Percentiles rank a stretch among this genome's conserved stretches.
Evolutionary conservation across 2,329 filamentous ascomycete species (phyloP).

Genomic region (Diaporthe capsici): DNA sequence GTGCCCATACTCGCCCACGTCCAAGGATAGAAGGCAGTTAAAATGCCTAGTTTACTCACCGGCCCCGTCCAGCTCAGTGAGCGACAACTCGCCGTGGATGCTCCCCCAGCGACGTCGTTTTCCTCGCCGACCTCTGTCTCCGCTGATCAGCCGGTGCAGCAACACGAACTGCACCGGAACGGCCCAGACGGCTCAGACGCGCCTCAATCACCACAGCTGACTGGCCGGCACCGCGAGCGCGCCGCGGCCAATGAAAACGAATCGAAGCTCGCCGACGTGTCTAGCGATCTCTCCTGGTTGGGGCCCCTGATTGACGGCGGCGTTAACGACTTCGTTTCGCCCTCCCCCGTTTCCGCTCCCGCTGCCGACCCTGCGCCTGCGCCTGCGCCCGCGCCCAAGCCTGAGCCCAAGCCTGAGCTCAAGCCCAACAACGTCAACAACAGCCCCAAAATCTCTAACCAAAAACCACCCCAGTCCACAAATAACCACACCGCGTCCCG

Average conservation of each 20-base stretch:
- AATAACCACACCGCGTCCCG: slow-evolving; percentile 43
- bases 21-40: slow-evolving; percentile 1
- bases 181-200: slow-evolving; percentile 28
- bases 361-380: background rate
- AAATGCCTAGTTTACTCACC: slow-evolving; percentile 25
- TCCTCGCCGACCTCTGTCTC: slow-evolving; percentile 9
- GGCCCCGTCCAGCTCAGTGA: slow-evolving; percentile 18
- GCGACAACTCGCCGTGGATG: background rate
- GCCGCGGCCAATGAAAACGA: slow-evolving; percentile 42
- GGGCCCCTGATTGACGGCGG: slow-evolving; percentile 45
- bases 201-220: slow-evolving; percentile 20
- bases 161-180: background rate
- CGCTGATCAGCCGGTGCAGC: slow-evolving; percentile 7
- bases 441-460: slow-evolving; percentile 39
- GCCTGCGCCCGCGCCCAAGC: background rate
- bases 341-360: slow-evolving; percentile 29
- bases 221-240: slow-evolving; percentile 32
- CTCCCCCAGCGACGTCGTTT: background rate
- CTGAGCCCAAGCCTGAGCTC: background rate
- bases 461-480: slow-evolving; percentile 42
- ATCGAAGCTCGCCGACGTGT: slow-evolving; percentile 58
- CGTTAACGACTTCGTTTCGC: slow-evolving; percentile 32
- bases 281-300: slow-evolving; percentile 57
- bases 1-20: background rate
- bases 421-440: slow-evolving; percentile 31